A percentile compares a stretch with the other conserved stretches of the same genome.
These are phyloP conservation scores for Vitis hybrid DNA, from an alignment of 177 flowering plant genomes.

Conservation along the genomic window DNA sequence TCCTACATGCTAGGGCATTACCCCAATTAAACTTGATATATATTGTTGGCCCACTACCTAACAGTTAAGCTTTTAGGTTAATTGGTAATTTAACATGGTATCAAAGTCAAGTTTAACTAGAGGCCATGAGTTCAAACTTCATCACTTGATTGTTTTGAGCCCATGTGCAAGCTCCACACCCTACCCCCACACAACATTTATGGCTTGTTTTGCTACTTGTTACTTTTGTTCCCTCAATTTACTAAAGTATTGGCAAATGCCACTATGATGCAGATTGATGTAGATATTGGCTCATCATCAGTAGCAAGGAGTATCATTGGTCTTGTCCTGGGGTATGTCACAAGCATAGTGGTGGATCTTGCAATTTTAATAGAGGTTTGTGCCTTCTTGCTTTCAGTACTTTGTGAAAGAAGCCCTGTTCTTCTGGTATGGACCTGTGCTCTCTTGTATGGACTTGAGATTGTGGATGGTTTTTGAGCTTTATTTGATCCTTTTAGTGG, in stretches of 20 bases:
- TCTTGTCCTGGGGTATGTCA: slow-evolving; percentile 92
- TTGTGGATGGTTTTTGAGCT: neutral
- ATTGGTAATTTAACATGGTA: no score
- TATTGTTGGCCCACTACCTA: no score
- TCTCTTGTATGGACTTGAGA: no score
- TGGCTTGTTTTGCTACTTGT: neutral
- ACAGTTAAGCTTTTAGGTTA: no score
- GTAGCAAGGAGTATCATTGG: slow-evolving; percentile 89
- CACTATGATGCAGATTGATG: slow-evolving; percentile 70
- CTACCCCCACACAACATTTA: neutral
- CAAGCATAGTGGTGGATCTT: slow-evolving; percentile 93
- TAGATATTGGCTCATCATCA: slow-evolving; percentile 97
- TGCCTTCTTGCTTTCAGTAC: slow-evolving; percentile 10
- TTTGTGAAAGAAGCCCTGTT: neutral
- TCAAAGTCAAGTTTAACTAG: no score
- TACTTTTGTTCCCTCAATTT: neutral
- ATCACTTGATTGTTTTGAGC: no score
- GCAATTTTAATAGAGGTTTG: slow-evolving; percentile 88
- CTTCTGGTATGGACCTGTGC: neutral
- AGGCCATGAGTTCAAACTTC: no score
- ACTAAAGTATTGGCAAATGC: neutral
- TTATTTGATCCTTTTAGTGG: neutral
- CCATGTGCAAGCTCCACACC: no score
- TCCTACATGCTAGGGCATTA: no score
- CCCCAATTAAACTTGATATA: no score